Base-by-base conservation (phyloP, 2,329 filamentous ascomycete genomes). In the Chaetomium strumarium region DNA sequence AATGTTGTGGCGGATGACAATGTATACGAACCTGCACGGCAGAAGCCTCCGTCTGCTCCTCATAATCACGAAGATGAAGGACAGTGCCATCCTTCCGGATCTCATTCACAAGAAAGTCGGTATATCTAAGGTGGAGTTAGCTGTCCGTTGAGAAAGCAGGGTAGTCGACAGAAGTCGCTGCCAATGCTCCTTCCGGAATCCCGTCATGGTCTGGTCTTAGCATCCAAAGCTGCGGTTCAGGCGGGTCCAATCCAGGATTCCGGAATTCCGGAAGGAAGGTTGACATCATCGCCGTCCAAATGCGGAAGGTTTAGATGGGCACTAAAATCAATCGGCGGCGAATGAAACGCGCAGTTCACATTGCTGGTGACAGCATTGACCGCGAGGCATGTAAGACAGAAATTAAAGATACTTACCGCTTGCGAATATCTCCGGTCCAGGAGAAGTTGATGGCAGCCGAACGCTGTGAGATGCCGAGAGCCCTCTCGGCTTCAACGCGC, bases 71-170 rank as follows among this genome's bases (percentile, higher is more conserved):
- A 45, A 96, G 73, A 67, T 92, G 89, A 48, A 93, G 68, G 13
- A 95, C 88, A 49, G 83, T 71, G 14, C 90, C 90, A 63, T 86
- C 80, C 30, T 84, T 83, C 17, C 80, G 73, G 57, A 96, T 92
- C 69, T 96, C 91, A 64, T 95, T 91, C 62, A 96, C 91, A 61
- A 93, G 75, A 63, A 96, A 96, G 67, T 96, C 91, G 4, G 90
- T 92, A 68, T 91, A 96, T 60, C 89, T 82, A 11, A 42, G 8
- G 5, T 31, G 16, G 7, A 38, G 38, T 55, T 40, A 62, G 57
- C 36, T 17, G 48, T 8, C 8, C 5, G 24, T 31, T 16, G 43
- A 20, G 20, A 14, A 51, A 34, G 24, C 24, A 24, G 24, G 24
- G 24, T 24, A 24, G 4, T 24, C 24, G 24, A 24, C 24, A 24